These are phyloP conservation scores for Candida berthetii DNA, from an alignment of 805 yeast genomes.

Conservation along the genomic window DNA sequence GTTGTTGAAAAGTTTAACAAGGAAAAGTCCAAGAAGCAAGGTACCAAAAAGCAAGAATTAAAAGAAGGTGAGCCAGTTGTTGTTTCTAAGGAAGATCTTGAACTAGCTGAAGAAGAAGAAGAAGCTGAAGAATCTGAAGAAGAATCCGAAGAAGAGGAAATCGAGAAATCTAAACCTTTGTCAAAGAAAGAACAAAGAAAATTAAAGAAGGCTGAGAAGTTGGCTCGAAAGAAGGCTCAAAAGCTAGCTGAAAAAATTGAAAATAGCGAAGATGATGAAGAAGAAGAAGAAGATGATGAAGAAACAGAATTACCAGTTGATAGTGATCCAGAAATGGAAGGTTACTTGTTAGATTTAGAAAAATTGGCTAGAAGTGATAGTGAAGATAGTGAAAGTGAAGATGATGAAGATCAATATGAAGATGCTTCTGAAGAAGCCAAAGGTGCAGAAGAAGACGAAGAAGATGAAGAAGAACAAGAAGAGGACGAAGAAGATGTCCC, in stretches of 20 bases:
- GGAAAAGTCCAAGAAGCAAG: constrained; percentile 10
- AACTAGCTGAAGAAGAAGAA: constrained; percentile 13
- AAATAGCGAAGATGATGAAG: constrained; percentile 18
- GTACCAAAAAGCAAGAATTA: constrained; percentile 9
- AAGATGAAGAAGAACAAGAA: constrained; percentile 49
- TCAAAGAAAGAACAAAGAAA: constrained; percentile 62
- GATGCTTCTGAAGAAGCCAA: constrained; percentile 37
- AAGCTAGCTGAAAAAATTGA: constrained; percentile 22
- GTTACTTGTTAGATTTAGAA: constrained; percentile 41
- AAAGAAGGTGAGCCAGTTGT: constrained; percentile 23
- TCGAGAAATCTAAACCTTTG: constrained; percentile 25
- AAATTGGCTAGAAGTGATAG: constrained; percentile 49
- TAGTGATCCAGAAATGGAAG: constrained; percentile 40
- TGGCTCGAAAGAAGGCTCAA: constrained; percentile 10
- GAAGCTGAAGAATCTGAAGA: constrained; percentile 8
- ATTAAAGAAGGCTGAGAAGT: constrained; percentile 39
- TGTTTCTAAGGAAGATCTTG: constrained; percentile 25
- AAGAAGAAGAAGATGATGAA: constrained; percentile 17
- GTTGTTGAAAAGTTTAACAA: constrained; percentile 10
- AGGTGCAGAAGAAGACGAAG: constrained; percentile 40
- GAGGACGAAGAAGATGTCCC: constrained; percentile 81
- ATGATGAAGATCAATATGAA: constrained; percentile 31
- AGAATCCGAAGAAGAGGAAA: constrained; percentile 12
- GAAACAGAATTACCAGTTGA: constrained; percentile 29
- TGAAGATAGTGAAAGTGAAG: constrained; percentile 40